Conservation (phyloP, 2,329 filamentous ascomycete genomes). For the Raffaelea arxii region DNA sequence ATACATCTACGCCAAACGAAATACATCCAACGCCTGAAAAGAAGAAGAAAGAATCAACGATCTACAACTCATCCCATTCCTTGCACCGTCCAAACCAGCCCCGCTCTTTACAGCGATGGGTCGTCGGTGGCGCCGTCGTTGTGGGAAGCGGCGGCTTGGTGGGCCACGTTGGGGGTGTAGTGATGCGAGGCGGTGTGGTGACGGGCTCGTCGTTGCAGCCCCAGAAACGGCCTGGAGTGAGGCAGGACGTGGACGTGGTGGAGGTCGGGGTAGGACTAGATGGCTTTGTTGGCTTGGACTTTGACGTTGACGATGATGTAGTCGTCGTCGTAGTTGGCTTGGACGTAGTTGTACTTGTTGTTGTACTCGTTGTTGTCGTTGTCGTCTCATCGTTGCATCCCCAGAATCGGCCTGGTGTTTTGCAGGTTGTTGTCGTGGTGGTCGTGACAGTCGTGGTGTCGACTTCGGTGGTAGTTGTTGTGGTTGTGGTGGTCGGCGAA, state of each 20-base stretch:
- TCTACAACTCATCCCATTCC: slow-evolving; percentile 22
- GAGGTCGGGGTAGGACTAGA: slow-evolving; percentile 9
- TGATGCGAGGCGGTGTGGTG: slow-evolving; percentile 4
- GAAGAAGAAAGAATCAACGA: background rate
- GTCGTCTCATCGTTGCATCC: slow-evolving; percentile 13
- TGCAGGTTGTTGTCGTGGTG: slow-evolving; percentile 37
- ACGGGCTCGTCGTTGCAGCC: slow-evolving; percentile 10
- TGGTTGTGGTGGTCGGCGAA: slow-evolving; percentile 30
- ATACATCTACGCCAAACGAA: background rate
- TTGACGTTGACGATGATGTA: slow-evolving; percentile 12
- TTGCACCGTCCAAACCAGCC: slow-evolving; percentile 34
- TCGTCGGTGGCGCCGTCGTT: slow-evolving; percentile 6
- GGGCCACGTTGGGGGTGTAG: slow-evolving; percentile 6
- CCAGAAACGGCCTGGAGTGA: slow-evolving; percentile 10
- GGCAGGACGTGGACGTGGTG: slow-evolving; percentile 13
- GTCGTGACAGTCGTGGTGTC: slow-evolving; percentile 13
- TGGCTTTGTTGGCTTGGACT: background rate
- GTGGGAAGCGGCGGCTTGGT: slow-evolving; percentile 13
- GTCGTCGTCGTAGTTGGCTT: slow-evolving; percentile 14
- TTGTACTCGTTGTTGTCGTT: slow-evolving; percentile 12
- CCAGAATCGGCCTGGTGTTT: slow-evolving; percentile 15
- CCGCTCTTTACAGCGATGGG: slow-evolving; percentile 23
- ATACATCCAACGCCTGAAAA: background rate
- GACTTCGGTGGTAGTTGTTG: slow-evolving; percentile 22
- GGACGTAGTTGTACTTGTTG: slow-evolving; percentile 13